Evolutionary conservation across 495 filamentous ascomycete genomes (phyloP).

Genomic region (Pseudotulostoma volvatum): DNA sequence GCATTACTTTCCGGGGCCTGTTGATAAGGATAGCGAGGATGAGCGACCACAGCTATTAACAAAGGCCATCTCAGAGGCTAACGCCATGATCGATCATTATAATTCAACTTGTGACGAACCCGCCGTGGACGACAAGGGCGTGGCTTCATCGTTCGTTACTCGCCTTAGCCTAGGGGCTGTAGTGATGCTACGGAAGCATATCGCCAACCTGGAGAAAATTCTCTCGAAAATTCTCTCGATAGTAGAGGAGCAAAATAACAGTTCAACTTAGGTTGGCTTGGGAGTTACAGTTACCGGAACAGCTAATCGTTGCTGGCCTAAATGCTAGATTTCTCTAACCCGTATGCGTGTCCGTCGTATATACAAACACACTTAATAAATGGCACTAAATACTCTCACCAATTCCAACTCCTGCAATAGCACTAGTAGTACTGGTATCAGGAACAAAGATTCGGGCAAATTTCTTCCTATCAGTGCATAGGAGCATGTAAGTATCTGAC

Average conservation of each 20-base stretch:
- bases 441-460: too few relatives aligned
- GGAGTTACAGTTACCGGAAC: too few relatives aligned
- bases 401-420: too few relatives aligned
- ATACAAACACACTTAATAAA: too few relatives aligned
- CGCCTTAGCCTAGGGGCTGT: slow-evolving; percentile 23
- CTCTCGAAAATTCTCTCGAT: slow-evolving; percentile 3
- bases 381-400: too few relatives aligned
- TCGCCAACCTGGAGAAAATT: slow-evolving; percentile 10
- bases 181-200: slow-evolving; percentile 14
- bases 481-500: too few relatives aligned
- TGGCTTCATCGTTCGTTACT: slow-evolving; percentile 10
- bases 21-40: background rate
- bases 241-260: background rate
- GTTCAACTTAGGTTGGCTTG: too few relatives aligned
- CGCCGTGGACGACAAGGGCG: background rate
- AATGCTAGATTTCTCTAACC: too few relatives aligned
- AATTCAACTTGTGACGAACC: slow-evolving; percentile 6
- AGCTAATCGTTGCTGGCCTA: too few relatives aligned
- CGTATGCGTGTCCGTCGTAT: too few relatives aligned
- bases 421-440: too few relatives aligned
- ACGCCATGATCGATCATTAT: slow-evolving; percentile 17
- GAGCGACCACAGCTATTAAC: slow-evolving; percentile 19
- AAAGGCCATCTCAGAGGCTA: slow-evolving; percentile 19
- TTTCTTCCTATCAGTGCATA: too few relatives aligned
- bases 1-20: slow-evolving; percentile 28